Evolutionary conservation across 805 yeast genomes (phyloP).

Genomic region (Candida montana): DNA sequence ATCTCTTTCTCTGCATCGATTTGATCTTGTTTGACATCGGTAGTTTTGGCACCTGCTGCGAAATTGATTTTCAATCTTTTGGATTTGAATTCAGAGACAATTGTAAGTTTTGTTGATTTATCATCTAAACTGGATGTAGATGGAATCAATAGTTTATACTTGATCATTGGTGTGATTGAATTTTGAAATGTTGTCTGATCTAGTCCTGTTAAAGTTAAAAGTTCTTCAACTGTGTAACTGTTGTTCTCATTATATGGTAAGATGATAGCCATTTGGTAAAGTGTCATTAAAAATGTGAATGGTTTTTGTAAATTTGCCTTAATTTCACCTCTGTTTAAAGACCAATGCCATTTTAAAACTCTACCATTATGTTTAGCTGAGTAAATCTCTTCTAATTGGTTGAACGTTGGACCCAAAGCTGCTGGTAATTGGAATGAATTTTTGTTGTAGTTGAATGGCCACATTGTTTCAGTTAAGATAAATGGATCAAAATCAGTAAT

Average conservation of each 20-base stretch:
- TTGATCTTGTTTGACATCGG: conserved; percentile 60
- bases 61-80: conserved; percentile 82
- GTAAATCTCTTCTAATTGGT: conserved; percentile 65
- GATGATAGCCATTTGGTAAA: conserved; percentile 82
- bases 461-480: conserved; percentile 81
- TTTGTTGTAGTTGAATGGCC: conserved; percentile 58
- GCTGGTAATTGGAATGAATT: conserved; percentile 55
- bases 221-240: conserved; percentile 52
- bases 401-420: conserved; percentile 58
- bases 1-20: conserved; percentile 76
- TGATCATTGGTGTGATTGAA: conserved; percentile 74
- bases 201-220: conserved; percentile 64
- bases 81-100: conserved; percentile 79
- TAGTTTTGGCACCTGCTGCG: conserved; percentile 46
- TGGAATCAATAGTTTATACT: conserved; percentile 67
- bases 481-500: conserved; percentile 60
- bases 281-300: conserved; percentile 72
- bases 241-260: conserved; percentile 74
- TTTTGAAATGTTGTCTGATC: conserved; percentile 61
- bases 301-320: conserved; percentile 81
- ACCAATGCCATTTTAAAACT: conserved; percentile 94
- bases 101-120: conserved; percentile 56
- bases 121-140: conserved; percentile 48
- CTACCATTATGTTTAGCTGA: conserved; percentile 77
- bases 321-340: conserved; percentile 85